These are phyloP conservation scores for Mucor plumbeus DNA, from an alignment of 371 early-diverging fungal genomes.

Conservation along the genomic window DNA sequence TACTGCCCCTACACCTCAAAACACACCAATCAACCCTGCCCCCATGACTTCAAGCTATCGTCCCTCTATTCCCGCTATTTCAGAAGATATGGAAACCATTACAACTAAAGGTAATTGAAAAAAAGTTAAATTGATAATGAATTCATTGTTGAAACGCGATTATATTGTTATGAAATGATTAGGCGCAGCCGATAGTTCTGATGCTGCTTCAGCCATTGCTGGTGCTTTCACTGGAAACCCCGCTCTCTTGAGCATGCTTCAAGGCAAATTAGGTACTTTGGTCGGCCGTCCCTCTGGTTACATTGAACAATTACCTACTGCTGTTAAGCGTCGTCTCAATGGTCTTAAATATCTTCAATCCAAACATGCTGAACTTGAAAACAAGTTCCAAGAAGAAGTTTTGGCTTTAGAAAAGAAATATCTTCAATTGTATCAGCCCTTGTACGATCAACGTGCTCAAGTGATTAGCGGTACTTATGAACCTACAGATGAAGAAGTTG, in stretches of 20 bases:
- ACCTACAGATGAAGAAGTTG: conserved; percentile 87
- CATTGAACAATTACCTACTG: conserved; percentile 75
- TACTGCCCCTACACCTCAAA: conserved; percentile 76
- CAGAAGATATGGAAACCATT: conserved; percentile 57
- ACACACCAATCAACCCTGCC: conserved; percentile 73
- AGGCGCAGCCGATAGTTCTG: conserved; percentile 28
- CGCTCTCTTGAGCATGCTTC: conserved; percentile 62
- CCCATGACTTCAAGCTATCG: conserved; percentile 62
- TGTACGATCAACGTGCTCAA: conserved; percentile 84
- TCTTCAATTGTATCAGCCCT: conserved; percentile 76
- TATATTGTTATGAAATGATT: background rate
- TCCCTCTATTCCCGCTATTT: conserved; percentile 49
- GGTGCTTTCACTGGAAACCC: conserved; percentile 54
- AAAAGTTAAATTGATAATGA: background rate
- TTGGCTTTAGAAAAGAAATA: conserved; percentile 94
- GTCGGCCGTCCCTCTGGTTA: conserved; percentile 85
- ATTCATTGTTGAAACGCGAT: background rate
- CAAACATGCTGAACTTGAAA: conserved; percentile 81
- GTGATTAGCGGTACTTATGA: conserved; percentile 80
- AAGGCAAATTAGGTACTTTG: conserved; percentile 76
- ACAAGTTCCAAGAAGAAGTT: conserved; percentile 88
- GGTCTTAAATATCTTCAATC: conserved; percentile 84
- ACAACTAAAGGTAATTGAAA: conserved; percentile 28
- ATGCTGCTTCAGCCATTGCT: conserved; percentile 28
- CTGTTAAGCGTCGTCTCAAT: conserved; percentile 82